Percentiles rank a stretch among this genome's conserved stretches.
phyloP scores from a whole-genome alignment of 345 rosid genomes.

The Salix brachista region DNA sequence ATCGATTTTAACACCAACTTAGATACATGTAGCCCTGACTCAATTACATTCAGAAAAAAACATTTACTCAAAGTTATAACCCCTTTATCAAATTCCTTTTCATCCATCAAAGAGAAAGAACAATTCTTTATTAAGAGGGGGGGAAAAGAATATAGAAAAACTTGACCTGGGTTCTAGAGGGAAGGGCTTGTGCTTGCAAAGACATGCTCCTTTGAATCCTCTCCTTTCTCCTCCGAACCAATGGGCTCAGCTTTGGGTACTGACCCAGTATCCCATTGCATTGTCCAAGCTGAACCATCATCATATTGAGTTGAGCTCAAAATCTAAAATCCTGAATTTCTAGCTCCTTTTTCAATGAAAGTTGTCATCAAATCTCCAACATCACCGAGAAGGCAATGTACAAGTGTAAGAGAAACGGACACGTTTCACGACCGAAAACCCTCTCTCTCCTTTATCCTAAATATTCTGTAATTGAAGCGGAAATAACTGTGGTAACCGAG shows the following conservation, averaged over 20 bases:
- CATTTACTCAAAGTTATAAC: too few species aligned
- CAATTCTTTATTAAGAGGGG: neutral
- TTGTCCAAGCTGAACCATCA: constrained; percentile 41
- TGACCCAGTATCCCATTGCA: constrained; percentile 29
- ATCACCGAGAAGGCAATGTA: neutral
- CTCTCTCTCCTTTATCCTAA: neutral
- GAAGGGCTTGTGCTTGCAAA: constrained; percentile 52
- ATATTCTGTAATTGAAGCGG: neutral
- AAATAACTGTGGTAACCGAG: constrained; percentile 6
- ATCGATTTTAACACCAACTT: neutral
- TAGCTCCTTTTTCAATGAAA: neutral
- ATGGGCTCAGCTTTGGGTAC: constrained; percentile 18
- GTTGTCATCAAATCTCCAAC: constrained; percentile 3
- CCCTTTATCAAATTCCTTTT: too few species aligned
- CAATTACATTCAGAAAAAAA: too few species aligned
- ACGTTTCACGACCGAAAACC: constrained; percentile 28
- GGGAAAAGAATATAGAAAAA: neutral
- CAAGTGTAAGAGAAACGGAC: constrained; percentile 43
- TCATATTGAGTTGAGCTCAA: constrained; percentile 23
- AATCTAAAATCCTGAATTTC: neutral
- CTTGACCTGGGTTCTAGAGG: constrained; percentile 68
- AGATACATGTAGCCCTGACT: too few species aligned
- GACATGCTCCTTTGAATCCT: constrained; percentile 28
- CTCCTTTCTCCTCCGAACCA: constrained; percentile 19
- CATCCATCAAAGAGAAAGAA: neutral